Percentiles rank a stretch among this genome's conserved stretches.
Conservation (phyloP, 805 yeast species). For the Scheffersomyces spartinae region DNA sequence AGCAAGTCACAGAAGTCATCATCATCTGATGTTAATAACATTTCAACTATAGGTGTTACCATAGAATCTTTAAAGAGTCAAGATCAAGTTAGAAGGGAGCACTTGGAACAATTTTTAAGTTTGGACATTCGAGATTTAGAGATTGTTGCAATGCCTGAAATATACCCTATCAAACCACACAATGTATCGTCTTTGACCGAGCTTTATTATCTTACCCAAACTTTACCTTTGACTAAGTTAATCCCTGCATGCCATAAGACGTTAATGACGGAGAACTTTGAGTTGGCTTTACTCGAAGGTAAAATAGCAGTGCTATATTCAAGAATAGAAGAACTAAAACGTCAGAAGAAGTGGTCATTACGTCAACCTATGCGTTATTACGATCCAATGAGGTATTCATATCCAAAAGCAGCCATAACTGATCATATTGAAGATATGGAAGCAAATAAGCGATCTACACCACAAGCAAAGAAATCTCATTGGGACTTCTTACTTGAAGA, state of each 20-base stretch:
- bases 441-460: conserved; percentile 10
- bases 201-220: conserved; percentile 75
- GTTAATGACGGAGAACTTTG: conserved; percentile 74
- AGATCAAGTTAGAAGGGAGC: too few relatives aligned
- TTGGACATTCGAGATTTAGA: conserved; percentile 20
- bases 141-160: conserved; percentile 28
- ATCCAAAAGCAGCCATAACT: too few relatives aligned
- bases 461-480: conserved; percentile 45
- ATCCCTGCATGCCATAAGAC: conserved; percentile 81
- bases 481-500: conserved; percentile 71
- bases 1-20: too few relatives aligned
- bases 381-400: conserved; percentile 69
- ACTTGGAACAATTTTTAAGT: conserved; percentile 9
- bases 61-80: too few relatives aligned
- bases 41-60: too few relatives aligned
- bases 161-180: conserved; percentile 28
- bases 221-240: conserved; percentile 71
- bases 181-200: conserved; percentile 62
- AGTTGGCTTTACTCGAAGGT: conserved; percentile 79
- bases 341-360: conserved; percentile 83
- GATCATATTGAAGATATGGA: conserved; percentile 7
- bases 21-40: too few relatives aligned
- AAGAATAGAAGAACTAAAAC: conserved; percentile 82
- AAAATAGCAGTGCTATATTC: conserved; percentile 82
- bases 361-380: conserved; percentile 65